Evolutionary conservation across 2,329 filamentous ascomycete genomes (phyloP).

Genomic region (Chrysoporthe austroafricana): DNA sequence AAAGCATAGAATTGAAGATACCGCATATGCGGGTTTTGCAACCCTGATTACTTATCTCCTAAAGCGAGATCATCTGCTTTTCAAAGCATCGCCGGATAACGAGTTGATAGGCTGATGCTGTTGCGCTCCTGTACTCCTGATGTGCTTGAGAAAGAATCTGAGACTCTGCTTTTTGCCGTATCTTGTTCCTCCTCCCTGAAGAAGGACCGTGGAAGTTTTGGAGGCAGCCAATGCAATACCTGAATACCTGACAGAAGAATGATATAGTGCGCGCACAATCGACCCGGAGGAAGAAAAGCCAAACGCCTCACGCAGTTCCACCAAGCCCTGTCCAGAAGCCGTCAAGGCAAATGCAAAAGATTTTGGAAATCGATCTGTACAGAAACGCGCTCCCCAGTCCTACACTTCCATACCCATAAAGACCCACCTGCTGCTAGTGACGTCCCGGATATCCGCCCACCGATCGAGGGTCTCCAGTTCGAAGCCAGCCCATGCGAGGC

Average conservation of each 20-base stretch:
- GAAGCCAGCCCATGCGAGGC: slow-evolving; percentile 92
- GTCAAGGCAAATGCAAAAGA: slow-evolving; percentile 15
- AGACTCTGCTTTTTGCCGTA: neutral
- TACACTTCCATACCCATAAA: slow-evolving; percentile 89
- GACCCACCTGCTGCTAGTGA: slow-evolving; percentile 79
- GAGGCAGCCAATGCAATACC: slow-evolving; percentile 1
- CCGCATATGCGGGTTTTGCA: slow-evolving; percentile 16
- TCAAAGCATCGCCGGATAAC: neutral
- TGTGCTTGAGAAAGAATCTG: neutral
- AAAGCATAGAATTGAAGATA: slow-evolving; percentile 22
- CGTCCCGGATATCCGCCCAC: slow-evolving; percentile 68
- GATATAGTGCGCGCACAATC: neutral
- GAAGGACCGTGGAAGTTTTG: slow-evolving; percentile 2
- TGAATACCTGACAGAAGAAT: slow-evolving; percentile 6
- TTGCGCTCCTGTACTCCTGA: slow-evolving; percentile 23
- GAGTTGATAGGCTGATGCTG: slow-evolving; percentile 14
- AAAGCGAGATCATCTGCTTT: neutral
- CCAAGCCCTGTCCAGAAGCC: neutral
- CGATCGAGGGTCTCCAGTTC: slow-evolving; percentile 78
- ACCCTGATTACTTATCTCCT: slow-evolving; percentile 14
- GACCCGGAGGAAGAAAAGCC: slow-evolving; percentile 4
- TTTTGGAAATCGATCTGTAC: slow-evolving; percentile 18
- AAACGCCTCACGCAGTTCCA: slow-evolving; percentile 5
- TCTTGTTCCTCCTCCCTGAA: slow-evolving; percentile 10
- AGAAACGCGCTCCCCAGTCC: slow-evolving; percentile 12